Base-by-base conservation (phyloP, 2,329 filamentous ascomycete genomes). In the Botrytis galanthina region DNA sequence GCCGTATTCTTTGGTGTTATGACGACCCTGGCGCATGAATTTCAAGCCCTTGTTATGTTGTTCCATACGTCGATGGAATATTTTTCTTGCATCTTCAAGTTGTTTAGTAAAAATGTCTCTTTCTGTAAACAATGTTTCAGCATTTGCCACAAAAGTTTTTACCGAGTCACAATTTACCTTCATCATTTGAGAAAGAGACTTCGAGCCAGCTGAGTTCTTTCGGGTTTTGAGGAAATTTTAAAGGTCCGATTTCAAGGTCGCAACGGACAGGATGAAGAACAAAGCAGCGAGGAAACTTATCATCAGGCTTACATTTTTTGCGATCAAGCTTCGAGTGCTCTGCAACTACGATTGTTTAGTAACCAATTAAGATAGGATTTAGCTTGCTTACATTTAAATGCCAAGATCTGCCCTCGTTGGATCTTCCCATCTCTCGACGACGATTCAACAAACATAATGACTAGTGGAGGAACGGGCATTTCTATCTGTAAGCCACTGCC, bases 381-480 rank as follows among this genome's bases (percentile, higher is more conserved):
- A 5, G n/a, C 10, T 46, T 57, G 29, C 69, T 64, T 64, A 72
- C 71, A 46, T 39, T 61, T 72, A 18, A 72, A 72, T n/a, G 51
- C 51, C 6, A 72, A 39, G 20, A 72, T 68, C 9, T 72, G 62
- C 16, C 62, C 71, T 26, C 22, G 29, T 26, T 59, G 39, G 6
- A 72, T 61, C 3, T 26, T 37, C 10, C 39, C 29, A 48, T 61
- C 62, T 39, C 10, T 61, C 8, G 62, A 60, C 10, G 62, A 60
- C 3, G 39, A 60, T 32, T 72, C 71, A 7, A 72, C 71, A 68
- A 72, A 72, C 62, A 72, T 51, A 29, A 72, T 26, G 29, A 72
- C 26, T 6, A 72, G 54, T 16, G 71, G 71, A 39, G 62, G 20
- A 14, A 72, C 22, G 6, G 62, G 71, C 62, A 10, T 48, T 6